phyloP scores from a whole-genome alignment of 108 stramenopile genomes.

The Fistulifera pelliculosa region DNA sequence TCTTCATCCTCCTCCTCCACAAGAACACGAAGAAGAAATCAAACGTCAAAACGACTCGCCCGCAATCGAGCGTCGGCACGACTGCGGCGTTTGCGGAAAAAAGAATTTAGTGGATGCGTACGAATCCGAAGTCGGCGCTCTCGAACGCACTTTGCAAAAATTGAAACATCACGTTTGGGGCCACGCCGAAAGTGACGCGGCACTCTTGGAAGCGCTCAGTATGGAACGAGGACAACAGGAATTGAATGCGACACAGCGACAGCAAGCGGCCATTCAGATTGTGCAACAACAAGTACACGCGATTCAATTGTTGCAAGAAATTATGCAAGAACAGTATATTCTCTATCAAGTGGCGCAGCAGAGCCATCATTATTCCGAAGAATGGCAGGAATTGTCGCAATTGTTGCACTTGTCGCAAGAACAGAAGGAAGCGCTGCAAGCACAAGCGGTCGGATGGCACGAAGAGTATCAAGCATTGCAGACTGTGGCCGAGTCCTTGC shows the following conservation, averaged over 20 bases:
- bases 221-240: constrained; percentile 86
- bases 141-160: constrained; percentile 69
- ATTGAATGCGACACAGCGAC: constrained; percentile 47
- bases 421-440: constrained; percentile 37
- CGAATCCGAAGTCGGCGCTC: constrained; percentile 80
- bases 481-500: constrained; percentile 45
- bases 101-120: constrained; percentile 82
- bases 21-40: constrained; percentile 61
- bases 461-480: constrained; percentile 61
- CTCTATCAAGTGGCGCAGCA: constrained; percentile 20
- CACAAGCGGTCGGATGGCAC: constrained; percentile 32
- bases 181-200: constrained; percentile 4
- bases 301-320: constrained; percentile 51
- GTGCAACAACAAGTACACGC: constrained; percentile 71
- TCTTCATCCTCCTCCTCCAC: not conserved
- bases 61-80: constrained; percentile 77
- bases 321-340: constrained; percentile 62
- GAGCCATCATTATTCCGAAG: constrained; percentile 13
- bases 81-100: constrained; percentile 72
- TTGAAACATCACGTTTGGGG: constrained; percentile 70
- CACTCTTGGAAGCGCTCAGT: constrained; percentile 51
- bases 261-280: constrained; percentile 54
- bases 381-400: constrained; percentile 41
- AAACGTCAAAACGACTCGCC: constrained; percentile 81
- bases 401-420: constrained; percentile 47